phyloP scores from a whole-genome alignment of 2,329 filamentous ascomycete species.

The Didymosphaeria variabile region DNA sequence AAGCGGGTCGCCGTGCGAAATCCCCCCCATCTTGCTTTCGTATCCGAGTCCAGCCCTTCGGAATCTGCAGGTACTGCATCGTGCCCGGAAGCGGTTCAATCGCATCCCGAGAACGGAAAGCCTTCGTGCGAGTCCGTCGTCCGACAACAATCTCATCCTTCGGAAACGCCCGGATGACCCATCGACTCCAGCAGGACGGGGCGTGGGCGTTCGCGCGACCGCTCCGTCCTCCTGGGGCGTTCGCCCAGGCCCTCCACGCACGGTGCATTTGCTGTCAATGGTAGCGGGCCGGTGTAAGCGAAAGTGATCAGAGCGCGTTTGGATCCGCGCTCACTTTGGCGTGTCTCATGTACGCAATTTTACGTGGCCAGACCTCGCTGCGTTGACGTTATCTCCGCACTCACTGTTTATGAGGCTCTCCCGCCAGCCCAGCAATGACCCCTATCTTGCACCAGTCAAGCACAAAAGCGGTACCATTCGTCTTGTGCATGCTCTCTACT shows the following conservation, averaged over 20 bases:
- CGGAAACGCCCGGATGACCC: not conserved
- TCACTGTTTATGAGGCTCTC: not conserved
- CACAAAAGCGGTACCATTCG: not conserved
- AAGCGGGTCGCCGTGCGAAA: not conserved
- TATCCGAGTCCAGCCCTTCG: not conserved
- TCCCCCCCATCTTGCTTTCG: not conserved
- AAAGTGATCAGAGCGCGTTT: not conserved
- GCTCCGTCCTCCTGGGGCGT: not conserved
- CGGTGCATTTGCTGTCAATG: not conserved
- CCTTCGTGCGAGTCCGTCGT: not conserved
- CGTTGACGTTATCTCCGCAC: not conserved
- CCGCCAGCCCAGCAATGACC: not conserved
- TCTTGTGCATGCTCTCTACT: not conserved
- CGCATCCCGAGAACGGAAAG: not conserved
- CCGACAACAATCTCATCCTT: not conserved
- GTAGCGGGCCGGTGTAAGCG: not conserved
- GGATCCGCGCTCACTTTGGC: not conserved
- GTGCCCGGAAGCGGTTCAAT: not conserved
- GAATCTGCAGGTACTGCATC: constrained; percentile 3
- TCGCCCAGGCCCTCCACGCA: not conserved
- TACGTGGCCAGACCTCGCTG: not conserved
- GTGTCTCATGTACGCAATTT: not conserved
- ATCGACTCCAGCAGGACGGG: not conserved
- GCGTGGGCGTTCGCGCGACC: not conserved
- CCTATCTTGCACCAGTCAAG: not conserved